These are phyloP conservation scores for Cryphonectria radicalis DNA, from an alignment of 2,329 filamentous ascomycete species.

Conservation along the genomic window DNA sequence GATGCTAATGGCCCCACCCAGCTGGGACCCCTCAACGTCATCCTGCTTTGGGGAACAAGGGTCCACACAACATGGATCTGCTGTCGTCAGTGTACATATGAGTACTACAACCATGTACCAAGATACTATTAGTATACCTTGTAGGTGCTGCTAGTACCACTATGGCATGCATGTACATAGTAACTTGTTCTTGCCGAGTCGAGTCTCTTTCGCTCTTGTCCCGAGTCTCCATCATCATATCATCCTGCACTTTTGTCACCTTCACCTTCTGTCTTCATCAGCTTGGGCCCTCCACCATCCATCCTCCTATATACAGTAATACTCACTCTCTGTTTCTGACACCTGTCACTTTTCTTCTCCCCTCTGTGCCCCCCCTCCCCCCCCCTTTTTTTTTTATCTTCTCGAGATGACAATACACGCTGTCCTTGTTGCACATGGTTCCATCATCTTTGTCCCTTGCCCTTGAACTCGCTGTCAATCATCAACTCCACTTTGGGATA, in stretches of 20 bases:
- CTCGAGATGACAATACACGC: background rate
- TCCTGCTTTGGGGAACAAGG: constrained; percentile 11
- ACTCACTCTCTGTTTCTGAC: background rate
- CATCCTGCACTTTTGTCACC: background rate
- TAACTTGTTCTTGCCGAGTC: background rate
- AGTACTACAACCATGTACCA: background rate
- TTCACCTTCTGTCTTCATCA: background rate
- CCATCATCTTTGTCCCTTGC: background rate
- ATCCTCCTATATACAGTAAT: background rate
- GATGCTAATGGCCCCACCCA: constrained; percentile 13
- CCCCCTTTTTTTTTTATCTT: background rate
- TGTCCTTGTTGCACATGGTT: background rate
- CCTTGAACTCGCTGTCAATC: background rate
- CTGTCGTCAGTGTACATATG: constrained; percentile 1
- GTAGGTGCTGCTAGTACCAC: background rate
- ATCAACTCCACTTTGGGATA: background rate
- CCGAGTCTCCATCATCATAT: background rate
- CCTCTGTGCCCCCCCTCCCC: background rate
- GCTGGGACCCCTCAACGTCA: constrained; percentile 17
- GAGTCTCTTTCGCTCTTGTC: background rate
- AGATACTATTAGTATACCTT: background rate
- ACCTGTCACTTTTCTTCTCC: background rate
- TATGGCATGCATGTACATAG: background rate
- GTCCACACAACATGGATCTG: constrained; percentile 6
- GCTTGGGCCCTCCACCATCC: background rate